Base-by-base conservation (phyloP, 257 asterid genomes). In the Fraxinus cuspidata region DNA sequence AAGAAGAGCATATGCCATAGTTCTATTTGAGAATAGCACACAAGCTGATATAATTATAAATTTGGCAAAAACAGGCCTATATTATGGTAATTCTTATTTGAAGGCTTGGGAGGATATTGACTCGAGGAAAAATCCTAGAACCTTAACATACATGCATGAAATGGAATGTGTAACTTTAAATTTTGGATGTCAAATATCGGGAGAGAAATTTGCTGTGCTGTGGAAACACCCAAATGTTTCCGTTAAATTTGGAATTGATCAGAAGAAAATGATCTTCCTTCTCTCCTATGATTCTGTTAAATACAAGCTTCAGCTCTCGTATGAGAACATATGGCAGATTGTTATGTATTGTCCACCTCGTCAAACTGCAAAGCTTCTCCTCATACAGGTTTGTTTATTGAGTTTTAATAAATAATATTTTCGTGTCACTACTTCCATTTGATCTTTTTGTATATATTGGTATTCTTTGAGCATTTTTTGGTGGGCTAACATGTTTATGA, bases 291-390 rank as follows among this genome's bases (percentile, higher is more conserved):
- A 31, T 49, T 80, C 82, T 12, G 74, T 37, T 32, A 84, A 88
- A 1, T 91, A 91, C 83, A 90, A 81, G 88, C 97, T 94, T 77
- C 96, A 94, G 81, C 94, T 94, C 27, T 86, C 88, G 10, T 76
- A 83, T 71, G 94, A 91, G 73, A 91, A 83, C 84, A 81, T 95
- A 68, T 87, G 98, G 97, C 87, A 89, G 85, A 81, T 91, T n/a
- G 89, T 88, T 82, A 78, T 91, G 5, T 87, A 80, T 79, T 44
- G 67, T 73, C 73, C 88, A 38, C 72, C 7, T 72, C 73, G 77
- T 74, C 87, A 34, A 73, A 51, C 74, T 21, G 69, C 69, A 18
- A 85, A 79, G 79, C 37, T 78, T 79, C 90, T 95, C 60, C 86
- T 90, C 81, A 77, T 94, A 80, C 99, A 93, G 99, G 99, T 94